These are phyloP conservation scores for Cutaneotrichosporon dermatis DNA, from an alignment of 1,284 basidiomycete genomes.

Conservation along the genomic window DNA sequence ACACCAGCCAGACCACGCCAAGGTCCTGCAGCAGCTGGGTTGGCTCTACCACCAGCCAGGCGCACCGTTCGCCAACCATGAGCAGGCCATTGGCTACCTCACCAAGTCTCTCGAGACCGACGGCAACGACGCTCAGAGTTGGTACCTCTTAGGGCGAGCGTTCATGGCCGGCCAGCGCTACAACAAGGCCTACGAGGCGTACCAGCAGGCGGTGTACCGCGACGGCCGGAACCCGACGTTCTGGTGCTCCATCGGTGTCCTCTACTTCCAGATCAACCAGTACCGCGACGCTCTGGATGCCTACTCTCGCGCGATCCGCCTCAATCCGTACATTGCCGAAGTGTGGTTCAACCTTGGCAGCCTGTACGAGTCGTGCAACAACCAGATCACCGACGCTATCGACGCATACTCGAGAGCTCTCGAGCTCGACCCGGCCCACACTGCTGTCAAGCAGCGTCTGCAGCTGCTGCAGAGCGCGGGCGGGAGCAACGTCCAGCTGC, in stretches of 20 bases:
- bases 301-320: slow-evolving; percentile 95
- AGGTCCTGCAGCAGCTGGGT: slow-evolving; percentile 95
- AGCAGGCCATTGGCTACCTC: slow-evolving; percentile 85
- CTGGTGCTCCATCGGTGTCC: slow-evolving; percentile 98
- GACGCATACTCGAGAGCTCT: slow-evolving; percentile 92
- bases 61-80: slow-evolving; percentile 91
- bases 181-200: slow-evolving; percentile 99
- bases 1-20: slow-evolving; percentile 91
- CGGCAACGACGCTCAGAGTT: slow-evolving; percentile 92
- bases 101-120: slow-evolving; percentile 93
- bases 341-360: slow-evolving; percentile 99
- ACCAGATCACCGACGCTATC: slow-evolving; percentile 97
- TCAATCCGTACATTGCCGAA: slow-evolving; percentile 98
- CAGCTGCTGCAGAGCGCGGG: slow-evolving; percentile 74
- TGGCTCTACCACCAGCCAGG: slow-evolving; percentile 96
- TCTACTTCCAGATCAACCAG: slow-evolving; percentile 99
- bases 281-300: slow-evolving; percentile 97
- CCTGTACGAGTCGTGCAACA: slow-evolving; percentile 97
- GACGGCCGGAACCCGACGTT: slow-evolving; percentile 98
- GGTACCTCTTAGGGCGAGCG: slow-evolving; percentile 96
- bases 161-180: slow-evolving; percentile 99
- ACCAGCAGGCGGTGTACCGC: slow-evolving; percentile 97
- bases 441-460: slow-evolving; percentile 70
- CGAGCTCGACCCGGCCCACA: slow-evolving; percentile 80
- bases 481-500: slow-evolving; percentile 69